Evolutionary conservation across 257 asterid species (phyloP).

Genomic region (Verbascum thapsus): DNA sequence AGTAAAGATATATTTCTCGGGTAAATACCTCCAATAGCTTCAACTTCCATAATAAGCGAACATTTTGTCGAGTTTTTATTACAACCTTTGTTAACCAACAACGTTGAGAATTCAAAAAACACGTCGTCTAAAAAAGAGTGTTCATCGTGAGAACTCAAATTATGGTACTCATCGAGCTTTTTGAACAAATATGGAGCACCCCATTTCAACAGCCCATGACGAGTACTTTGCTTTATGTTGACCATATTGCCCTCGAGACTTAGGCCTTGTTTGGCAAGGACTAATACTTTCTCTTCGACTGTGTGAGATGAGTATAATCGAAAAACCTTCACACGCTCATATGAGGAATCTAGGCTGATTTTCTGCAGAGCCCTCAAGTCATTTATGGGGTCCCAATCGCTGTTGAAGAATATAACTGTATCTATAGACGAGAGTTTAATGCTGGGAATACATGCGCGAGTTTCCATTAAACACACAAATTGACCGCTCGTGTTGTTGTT

Average conservation of each 20-base stretch:
- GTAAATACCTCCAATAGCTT: slow-evolving; percentile 43
- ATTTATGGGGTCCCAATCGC: slow-evolving; percentile 67
- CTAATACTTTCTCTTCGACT: slow-evolving; percentile 58
- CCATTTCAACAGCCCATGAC: slow-evolving; percentile 56
- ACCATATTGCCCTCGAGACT: slow-evolving; percentile 36
- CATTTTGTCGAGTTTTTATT: slow-evolving; percentile 7
- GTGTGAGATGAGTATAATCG: slow-evolving; percentile 60
- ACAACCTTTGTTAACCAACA: slow-evolving; percentile 41
- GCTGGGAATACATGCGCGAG: slow-evolving; percentile 54
- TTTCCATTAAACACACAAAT: slow-evolving; percentile 59
- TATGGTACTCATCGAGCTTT: slow-evolving; percentile 42
- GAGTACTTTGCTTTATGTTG: slow-evolving; percentile 37
- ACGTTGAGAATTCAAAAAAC: slow-evolving; percentile 41
- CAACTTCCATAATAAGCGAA: slow-evolving; percentile 37
- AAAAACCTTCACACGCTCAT: slow-evolving; percentile 54
- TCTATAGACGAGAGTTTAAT: slow-evolving; percentile 47
- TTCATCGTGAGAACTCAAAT: slow-evolving; percentile 18
- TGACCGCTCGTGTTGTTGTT: slow-evolving; percentile 40
- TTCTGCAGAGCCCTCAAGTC: slow-evolving; percentile 60
- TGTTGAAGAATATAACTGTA: slow-evolving; percentile 52
- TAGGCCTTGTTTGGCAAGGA: slow-evolving; percentile 59
- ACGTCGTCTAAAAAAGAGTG: slow-evolving; percentile 51
- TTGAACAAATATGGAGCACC: slow-evolving; percentile 52
- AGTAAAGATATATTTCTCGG: slow-evolving; percentile 35
- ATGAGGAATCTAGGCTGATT: slow-evolving; percentile 48